Base-by-base conservation (phyloP, 164 flowering plant species). In the Berberis thunbergii region DNA sequence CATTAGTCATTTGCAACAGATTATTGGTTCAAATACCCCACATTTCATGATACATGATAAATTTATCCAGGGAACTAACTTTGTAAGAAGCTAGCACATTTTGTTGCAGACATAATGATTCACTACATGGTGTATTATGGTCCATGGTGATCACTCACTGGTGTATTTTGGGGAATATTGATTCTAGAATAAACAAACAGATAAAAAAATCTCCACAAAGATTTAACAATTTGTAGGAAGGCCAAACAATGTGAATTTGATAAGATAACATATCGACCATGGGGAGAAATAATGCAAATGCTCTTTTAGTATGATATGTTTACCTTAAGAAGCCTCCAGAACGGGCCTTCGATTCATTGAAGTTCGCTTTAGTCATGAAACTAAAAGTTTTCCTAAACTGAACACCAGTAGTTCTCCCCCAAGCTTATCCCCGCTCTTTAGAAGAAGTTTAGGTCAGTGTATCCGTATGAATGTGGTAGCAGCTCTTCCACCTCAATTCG, bases 391-490 rank as follows among this genome's bases (percentile, higher is more conserved):
- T n/a, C 12, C 54, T 50, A 8, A 50, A 9, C 2, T 8, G 3
- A 6, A 8, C 54, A 50, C 11, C 54, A 9, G 8, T 3, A 5
- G 12, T 50, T 5, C 54, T 45, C 8, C 41, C 2, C 7, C 9
- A 50, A 41, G 38, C 9, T 42, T 43, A 54, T 58, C 59, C 54
- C 64, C 44, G 59, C 43, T 55, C 57, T 57, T 80, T 67, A 87
- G 62, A 83, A 87, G 69, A 87, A 87, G 74, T 72, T 85, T 46
- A 85, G 82, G 59, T 87, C 94, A 45, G 94, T 87, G 66, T 85
- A 87, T 70, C 88, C 90, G 72, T 78, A 81, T 43, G 90, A 75
- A 69, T 82, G 80, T 11, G 89, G 89, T 57, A 83, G 75, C 41
- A 86, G 73, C 69, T 88, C 96, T 68, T 86, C 96, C 0, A 76